Conservation (phyloP, 768 basidiomycete genomes). For the Suillus occidentalis region DNA sequence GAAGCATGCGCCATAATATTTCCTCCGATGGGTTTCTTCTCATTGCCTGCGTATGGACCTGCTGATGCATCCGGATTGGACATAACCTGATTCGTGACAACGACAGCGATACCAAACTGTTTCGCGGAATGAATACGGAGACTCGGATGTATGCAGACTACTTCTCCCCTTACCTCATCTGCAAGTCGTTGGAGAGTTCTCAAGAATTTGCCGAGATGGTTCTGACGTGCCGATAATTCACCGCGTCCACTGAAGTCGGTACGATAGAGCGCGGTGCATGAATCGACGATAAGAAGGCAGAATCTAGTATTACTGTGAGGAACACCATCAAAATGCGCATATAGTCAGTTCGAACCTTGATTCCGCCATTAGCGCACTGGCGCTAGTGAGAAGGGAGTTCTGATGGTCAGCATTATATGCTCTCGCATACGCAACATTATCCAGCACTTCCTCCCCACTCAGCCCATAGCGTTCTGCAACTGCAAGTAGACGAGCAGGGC, state of each 20-base stretch:
- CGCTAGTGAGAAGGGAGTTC: constrained; percentile 81
- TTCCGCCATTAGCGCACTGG: constrained; percentile 99
- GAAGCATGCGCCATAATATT: constrained; percentile 99
- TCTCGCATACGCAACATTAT: constrained; percentile 97
- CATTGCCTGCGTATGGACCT: constrained; percentile 83
- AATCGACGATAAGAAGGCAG: constrained; percentile 94
- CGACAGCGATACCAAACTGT: constrained; percentile 96
- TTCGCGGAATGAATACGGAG: constrained; percentile 11
- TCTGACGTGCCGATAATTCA: constrained; percentile 92
- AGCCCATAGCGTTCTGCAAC: constrained; percentile 96
- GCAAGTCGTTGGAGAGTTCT: constrained; percentile 90
- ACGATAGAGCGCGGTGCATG: constrained; percentile 91
- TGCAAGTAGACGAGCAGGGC: constrained; percentile 90
- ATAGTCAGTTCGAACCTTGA: constrained; percentile 63
- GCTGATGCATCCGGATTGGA: constrained; percentile 96
- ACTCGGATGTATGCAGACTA: constrained; percentile 10
- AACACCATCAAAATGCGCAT: constrained; percentile 17
- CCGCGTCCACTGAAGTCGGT: constrained; percentile 96
- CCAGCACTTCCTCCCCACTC: constrained; percentile 95
- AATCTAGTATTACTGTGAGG: constrained; percentile 55
- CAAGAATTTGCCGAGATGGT: constrained; percentile 93
- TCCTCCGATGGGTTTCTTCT: constrained; percentile 98
- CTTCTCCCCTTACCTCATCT: constrained; percentile 72
- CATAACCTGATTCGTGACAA: constrained; percentile 98
- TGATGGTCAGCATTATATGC: constrained; percentile 99